Base-by-base conservation (phyloP, 2,329 filamentous ascomycete species). In the Ceratocystis albifundus region DNA sequence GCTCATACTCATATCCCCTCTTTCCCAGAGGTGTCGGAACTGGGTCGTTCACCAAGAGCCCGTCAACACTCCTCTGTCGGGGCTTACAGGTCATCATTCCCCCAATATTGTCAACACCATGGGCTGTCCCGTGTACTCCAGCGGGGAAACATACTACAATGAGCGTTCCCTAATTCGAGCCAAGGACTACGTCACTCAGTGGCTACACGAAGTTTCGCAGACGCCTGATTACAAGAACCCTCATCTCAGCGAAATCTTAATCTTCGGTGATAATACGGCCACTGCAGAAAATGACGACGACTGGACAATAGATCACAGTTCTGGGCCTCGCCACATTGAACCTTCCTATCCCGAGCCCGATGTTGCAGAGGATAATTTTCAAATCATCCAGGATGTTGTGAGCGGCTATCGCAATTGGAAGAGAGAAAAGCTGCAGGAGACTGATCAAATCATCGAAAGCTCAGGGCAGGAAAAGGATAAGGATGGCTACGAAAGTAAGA, bases 81-180 rank as follows among this genome's bases (percentile, higher is more conserved):
- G 82, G 0, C 77, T 81, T 1, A 72, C 77, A 1, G 80, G 81
- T 8, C 83, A 82, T 70, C 72, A 75, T 0, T 70, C 73, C 15
- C 75, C 76, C 2, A 66, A 69, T 1, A 70, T 72, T 46, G 76
- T 79, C 71, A 77, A 77, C 0, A 70, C 74, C 10, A 77, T 82
- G 55, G 87, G 87, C 4, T 88, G 84, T 69, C 87, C 88, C 3
- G 81, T 85, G 69, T 88, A 87, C 74, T 86, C 87, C n/a, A 82
- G 86, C 1, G 87, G 87, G 2, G 84, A 88, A 69, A 71, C 75
- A 0, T 72, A 78, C 44, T 78, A 84, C 71, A 76, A 76, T 6
- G 89, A 95, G 73, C 77, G 78, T 46, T 80, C 89, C 68, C 79
- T 92, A 64, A 77, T 87, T 12, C 73, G 73, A 10, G 80, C 82